phyloP scores from a whole-genome alignment of 176 grass and related monocot genomes.

The Calamus simplicifolius region DNA sequence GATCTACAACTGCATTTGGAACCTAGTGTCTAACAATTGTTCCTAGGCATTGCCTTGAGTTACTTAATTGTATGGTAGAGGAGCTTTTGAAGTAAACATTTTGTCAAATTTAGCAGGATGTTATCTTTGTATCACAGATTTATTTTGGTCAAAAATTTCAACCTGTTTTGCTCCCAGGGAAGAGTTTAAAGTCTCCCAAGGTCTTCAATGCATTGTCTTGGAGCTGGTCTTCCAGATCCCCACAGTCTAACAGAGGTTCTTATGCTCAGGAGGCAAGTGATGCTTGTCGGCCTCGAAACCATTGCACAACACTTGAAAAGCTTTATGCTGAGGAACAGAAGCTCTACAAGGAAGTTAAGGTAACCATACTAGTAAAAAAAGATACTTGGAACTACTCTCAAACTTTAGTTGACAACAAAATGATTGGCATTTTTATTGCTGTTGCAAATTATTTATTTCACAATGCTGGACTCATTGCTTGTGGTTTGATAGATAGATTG shows the following conservation, averaged over 20 bases:
- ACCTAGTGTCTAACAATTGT: too few relatives aligned
- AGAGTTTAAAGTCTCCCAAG: constrained; percentile 75
- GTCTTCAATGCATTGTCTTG: constrained; percentile 83
- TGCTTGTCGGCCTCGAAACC: constrained; percentile 51
- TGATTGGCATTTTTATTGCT: too few relatives aligned
- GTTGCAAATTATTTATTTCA: too few relatives aligned
- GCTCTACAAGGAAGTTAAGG: constrained; percentile 96
- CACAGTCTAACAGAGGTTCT: constrained; percentile 46
- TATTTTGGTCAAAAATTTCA: background rate
- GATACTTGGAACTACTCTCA: background rate
- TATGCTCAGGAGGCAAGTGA: constrained; percentile 46
- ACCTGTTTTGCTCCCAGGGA: constrained; percentile 34
- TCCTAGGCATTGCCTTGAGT: too few relatives aligned
- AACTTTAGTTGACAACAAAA: background rate
- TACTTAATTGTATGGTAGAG: too few relatives aligned
- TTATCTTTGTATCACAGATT: background rate
- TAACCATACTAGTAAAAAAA: constrained; percentile 15
- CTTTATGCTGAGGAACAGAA: constrained; percentile 83
- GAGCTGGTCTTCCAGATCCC: constrained; percentile 82
- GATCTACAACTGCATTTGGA: too few relatives aligned
- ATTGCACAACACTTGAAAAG: constrained; percentile 77
- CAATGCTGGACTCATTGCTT: too few relatives aligned
- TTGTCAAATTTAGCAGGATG: background rate
- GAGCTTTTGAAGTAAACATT: too few relatives aligned
- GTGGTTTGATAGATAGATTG: too few relatives aligned